phyloP scores from a whole-genome alignment of 2,329 filamentous ascomycete species.

The Lachnellula occidentalis region DNA sequence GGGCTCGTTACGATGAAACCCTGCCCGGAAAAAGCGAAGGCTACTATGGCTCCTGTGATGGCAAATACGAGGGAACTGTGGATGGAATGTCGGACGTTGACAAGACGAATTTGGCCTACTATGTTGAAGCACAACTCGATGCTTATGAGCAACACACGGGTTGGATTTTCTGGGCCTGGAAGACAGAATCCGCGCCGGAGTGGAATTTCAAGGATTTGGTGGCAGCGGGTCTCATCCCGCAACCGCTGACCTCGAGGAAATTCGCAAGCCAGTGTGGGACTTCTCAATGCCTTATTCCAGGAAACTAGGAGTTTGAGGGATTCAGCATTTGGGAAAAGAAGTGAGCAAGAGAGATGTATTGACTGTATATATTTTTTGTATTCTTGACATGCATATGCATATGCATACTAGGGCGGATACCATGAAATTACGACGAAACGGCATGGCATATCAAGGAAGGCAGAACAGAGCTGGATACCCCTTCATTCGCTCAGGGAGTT shows the following conservation, averaged over 20 bases:
- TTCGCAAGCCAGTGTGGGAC: slow-evolving; percentile 26
- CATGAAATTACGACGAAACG: background rate
- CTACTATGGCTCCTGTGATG: slow-evolving; percentile 34
- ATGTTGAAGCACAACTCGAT: slow-evolving; percentile 40
- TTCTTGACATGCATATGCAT: no score
- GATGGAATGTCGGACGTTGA: slow-evolving; percentile 31
- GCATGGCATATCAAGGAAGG: background rate
- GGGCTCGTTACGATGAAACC: slow-evolving; percentile 46
- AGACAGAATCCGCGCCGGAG: slow-evolving; percentile 35
- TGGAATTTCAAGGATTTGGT: slow-evolving; percentile 39
- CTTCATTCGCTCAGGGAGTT: slow-evolving; percentile 17
- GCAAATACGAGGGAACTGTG: slow-evolving; percentile 42
- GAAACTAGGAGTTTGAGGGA: slow-evolving; percentile 17
- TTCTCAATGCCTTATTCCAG: slow-evolving; percentile 23
- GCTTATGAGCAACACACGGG: slow-evolving; percentile 36
- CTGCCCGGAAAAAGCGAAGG: slow-evolving; percentile 31
- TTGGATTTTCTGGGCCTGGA: slow-evolving; percentile 41
- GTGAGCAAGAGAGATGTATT: no score
- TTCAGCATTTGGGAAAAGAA: background rate
- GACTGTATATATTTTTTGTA: no score
- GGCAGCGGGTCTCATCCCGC: slow-evolving; percentile 35
- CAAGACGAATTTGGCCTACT: slow-evolving; percentile 34
- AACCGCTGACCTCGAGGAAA: slow-evolving; percentile 31
- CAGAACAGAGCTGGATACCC: slow-evolving; percentile 4
- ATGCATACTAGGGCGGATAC: background rate